phyloP scores from a whole-genome alignment of 1,284 basidiomycete genomes.

The Apiotrichum sp. region DNA sequence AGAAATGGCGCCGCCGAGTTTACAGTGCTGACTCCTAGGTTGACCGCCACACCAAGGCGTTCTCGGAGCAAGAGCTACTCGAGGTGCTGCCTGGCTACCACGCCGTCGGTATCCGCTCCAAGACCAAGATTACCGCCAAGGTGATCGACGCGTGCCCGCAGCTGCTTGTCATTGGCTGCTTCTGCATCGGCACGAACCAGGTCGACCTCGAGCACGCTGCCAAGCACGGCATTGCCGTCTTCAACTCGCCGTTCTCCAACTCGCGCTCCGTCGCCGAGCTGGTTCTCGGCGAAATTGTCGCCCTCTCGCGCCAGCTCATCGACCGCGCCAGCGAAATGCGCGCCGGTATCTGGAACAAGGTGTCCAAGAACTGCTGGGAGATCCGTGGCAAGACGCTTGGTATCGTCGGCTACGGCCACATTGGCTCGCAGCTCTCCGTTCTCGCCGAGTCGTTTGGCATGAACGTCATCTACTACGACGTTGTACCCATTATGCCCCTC shows the following conservation, averaged over 20 bases:
- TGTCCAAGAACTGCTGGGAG: slow-evolving; percentile 98
- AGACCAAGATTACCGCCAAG: slow-evolving; percentile 89
- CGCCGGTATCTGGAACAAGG: slow-evolving; percentile 94
- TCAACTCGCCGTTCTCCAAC: slow-evolving; percentile 99
- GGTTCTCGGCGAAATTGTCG: slow-evolving; percentile 89
- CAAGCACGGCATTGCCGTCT: slow-evolving; percentile 88
- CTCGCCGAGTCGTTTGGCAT: slow-evolving; percentile 96
- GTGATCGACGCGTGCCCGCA: slow-evolving; percentile 81
- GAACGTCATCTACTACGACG: slow-evolving; percentile 92
- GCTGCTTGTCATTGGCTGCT: slow-evolving; percentile 96
- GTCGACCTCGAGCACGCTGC: slow-evolving; percentile 84
- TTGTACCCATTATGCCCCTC: slow-evolving; percentile 95
- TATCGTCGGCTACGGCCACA: slow-evolving; percentile 98
- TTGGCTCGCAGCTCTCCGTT: slow-evolving; percentile 94
- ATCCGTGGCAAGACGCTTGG: slow-evolving; percentile 95
- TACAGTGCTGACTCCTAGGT: slow-evolving; percentile 53
- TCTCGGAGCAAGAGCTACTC: slow-evolving; percentile 87
- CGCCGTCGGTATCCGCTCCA: slow-evolving; percentile 92
- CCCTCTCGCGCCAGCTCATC: slow-evolving; percentile 87
- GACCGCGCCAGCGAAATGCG: slow-evolving; percentile 86
- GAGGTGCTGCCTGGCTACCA: slow-evolving; percentile 83
- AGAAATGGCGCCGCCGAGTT: not conserved
- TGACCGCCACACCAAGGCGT: slow-evolving; percentile 79
- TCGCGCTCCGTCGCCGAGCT: slow-evolving; percentile 98
- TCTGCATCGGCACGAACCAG: slow-evolving; percentile 99